Percentiles rank a stretch among this genome's conserved stretches.
Conservation (phyloP, 2,329 filamentous ascomycete genomes). For the Fusarium napiforme region DNA sequence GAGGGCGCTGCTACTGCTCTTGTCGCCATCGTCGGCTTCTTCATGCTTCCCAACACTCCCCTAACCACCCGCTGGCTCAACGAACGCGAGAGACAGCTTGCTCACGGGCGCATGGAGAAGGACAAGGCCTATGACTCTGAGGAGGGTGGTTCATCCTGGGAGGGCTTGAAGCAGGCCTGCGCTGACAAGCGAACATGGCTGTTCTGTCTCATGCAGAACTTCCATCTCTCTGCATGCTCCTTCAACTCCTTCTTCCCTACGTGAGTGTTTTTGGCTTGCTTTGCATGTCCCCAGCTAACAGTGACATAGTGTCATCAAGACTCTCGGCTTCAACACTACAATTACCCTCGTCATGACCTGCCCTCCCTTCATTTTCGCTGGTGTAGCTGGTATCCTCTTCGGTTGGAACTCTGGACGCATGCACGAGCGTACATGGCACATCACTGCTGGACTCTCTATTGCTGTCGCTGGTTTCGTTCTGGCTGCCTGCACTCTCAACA, state of each 20-base stretch:
- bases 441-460: slow-evolving; percentile 55
- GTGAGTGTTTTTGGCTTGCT: slow-evolving; percentile 21
- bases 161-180: slow-evolving; percentile 61
- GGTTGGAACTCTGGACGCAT: slow-evolving; percentile 62
- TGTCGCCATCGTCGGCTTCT: slow-evolving; percentile 46
- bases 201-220: slow-evolving; percentile 66
- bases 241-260: slow-evolving; percentile 60
- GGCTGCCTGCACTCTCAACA: slow-evolving; percentile 52
- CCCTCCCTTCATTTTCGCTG: slow-evolving; percentile 63
- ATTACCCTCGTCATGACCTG: slow-evolving; percentile 63
- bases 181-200: slow-evolving; percentile 63
- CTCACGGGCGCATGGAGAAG: slow-evolving; percentile 59
- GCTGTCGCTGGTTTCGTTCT: slow-evolving; percentile 57
- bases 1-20: slow-evolving; percentile 63
- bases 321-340: slow-evolving; percentile 60
- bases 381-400: slow-evolving; percentile 57
- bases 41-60: slow-evolving; percentile 52
- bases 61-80: slow-evolving; percentile 57
- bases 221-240: slow-evolving; percentile 61
- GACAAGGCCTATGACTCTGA: slow-evolving; percentile 62
- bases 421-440: slow-evolving; percentile 62
- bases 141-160: slow-evolving; percentile 53
- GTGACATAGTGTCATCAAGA: slow-evolving; percentile 55
- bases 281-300: not conserved
- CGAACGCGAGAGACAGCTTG: slow-evolving; percentile 60